Evolutionary conservation across 179 eudicot genomes (phyloP), one percentile per base, ranked within the genome.

Genomic region (Pouteria campechiana): DNA sequence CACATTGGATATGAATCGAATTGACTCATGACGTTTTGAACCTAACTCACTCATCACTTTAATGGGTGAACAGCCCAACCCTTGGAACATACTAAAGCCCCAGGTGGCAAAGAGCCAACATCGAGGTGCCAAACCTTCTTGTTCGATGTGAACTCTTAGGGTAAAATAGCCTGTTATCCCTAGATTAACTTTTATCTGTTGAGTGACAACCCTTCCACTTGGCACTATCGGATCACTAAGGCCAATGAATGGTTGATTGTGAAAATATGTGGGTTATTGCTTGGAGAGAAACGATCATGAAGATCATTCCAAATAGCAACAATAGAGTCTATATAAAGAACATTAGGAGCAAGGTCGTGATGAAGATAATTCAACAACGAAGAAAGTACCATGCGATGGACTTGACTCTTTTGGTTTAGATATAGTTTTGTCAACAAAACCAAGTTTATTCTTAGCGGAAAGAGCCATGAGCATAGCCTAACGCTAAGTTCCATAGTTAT

Each of bases 41-140:
- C 32, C 58, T 33, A 53, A 17, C 37, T 53, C 42, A 53, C 35
- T 48, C 43, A 53, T 50, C 42, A 18, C 42, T 54, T 42, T 54
- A 32, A 42, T 43, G 50, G 50, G 42, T 17, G 34, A 54, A 42
- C 41, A 54, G 10, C 58, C 55, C 50, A 54, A 32, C 58, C 41
- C 49, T 52, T 52, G 39, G 57, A 52, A 41, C 40, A 52, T 52
- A 53, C 27, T 53, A 32, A 14, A 53, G 3, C 41, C 41, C 41
- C 11, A 41, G 14, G 49, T 53, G 49, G 41, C 41, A 16, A 42
- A 53, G 58, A 41, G 41, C 33, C 46, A 10, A 50, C 55, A 50
- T 37, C 46, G 16, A 50, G 35, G 36, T 50, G 55, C 37, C 55
- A 50, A 37, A 50, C 42, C 8, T 36, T 48, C 20, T 0, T 20